These are phyloP conservation scores for Dryas drummondii DNA, from an alignment of 306 rosid species.

Conservation along the genomic window DNA sequence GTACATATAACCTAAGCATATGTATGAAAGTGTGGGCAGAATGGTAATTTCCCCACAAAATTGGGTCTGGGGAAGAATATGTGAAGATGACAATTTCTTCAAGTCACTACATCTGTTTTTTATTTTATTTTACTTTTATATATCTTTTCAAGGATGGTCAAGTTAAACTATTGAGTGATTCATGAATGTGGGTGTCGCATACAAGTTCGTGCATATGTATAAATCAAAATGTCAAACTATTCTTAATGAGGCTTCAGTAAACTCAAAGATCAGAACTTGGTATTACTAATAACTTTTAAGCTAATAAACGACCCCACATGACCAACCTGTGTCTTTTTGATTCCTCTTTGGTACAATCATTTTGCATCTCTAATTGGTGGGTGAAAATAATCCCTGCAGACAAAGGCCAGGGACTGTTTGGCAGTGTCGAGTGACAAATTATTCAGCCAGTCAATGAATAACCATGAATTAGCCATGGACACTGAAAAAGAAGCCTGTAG, in stretches of 20 bases:
- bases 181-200: background rate
- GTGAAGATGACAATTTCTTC: background rate
- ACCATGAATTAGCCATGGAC: background rate
- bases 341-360: background rate
- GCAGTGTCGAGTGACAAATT: background rate
- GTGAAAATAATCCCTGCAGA: background rate
- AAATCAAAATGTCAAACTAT: too few relatives aligned
- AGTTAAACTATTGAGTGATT: background rate
- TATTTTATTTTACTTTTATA: background rate
- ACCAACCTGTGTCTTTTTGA: background rate
- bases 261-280: too few relatives aligned
- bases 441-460: background rate
- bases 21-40: constrained; percentile 15
- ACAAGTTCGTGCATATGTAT: too few relatives aligned
- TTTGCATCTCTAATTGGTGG: background rate
- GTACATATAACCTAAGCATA: constrained; percentile 24
- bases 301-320: background rate
- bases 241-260: too few relatives aligned
- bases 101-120: too few relatives aligned
- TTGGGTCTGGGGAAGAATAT: constrained; percentile 19
- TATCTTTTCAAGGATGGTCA: background rate
- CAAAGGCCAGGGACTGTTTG: background rate
- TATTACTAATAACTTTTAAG: too few relatives aligned
- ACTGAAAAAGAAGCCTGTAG: background rate
- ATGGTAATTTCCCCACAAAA: background rate